Conservation (phyloP, 768 basidiomycete species). For the Candolleomyces eurysporus region DNA sequence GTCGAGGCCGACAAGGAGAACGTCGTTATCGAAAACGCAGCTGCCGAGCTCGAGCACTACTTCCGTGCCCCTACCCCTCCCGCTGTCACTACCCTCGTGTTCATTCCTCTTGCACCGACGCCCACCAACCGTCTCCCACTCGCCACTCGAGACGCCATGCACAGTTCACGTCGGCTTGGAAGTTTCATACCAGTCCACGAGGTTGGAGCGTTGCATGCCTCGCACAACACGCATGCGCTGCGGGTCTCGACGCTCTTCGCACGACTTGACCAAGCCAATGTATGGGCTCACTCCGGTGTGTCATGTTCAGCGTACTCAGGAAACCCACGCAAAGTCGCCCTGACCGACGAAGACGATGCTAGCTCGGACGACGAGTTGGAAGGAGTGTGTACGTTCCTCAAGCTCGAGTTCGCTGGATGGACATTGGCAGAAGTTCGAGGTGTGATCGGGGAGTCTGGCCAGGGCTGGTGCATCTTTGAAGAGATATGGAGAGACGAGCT, state of each 20-base stretch:
- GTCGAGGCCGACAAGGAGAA: constrained; percentile 22
- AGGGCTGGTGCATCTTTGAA: constrained; percentile 74
- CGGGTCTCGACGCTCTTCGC: constrained; percentile 69
- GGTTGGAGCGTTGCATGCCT: constrained; percentile 49
- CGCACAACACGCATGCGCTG: constrained; percentile 54
- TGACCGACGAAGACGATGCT: constrained; percentile 4
- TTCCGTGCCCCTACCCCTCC: constrained; percentile 42
- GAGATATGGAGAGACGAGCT: constrained; percentile 36
- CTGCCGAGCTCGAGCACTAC: constrained; percentile 55
- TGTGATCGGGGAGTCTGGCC: constrained; percentile 69
- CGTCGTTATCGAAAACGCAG: constrained; percentile 28
- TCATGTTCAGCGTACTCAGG: constrained; percentile 59
- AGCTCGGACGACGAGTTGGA: constrained; percentile 23
- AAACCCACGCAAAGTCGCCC: constrained; percentile 19
- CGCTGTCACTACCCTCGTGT: constrained; percentile 59
- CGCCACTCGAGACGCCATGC: constrained; percentile 19
- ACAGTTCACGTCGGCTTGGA: not conserved
- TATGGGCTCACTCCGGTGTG: constrained; percentile 64
- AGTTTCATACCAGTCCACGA: constrained; percentile 50
- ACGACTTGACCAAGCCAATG: constrained; percentile 64
- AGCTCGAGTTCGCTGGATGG: constrained; percentile 76
- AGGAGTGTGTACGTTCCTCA: constrained; percentile 64
- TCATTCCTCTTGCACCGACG: constrained; percentile 76
- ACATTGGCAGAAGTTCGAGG: constrained; percentile 58
- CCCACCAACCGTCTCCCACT: constrained; percentile 68